A percentile compares a stretch with the other conserved stretches of the same genome.
Evolutionary conservation across 805 yeast genomes (phyloP).

Genomic region (Saccharomyces paradoxus): DNA sequence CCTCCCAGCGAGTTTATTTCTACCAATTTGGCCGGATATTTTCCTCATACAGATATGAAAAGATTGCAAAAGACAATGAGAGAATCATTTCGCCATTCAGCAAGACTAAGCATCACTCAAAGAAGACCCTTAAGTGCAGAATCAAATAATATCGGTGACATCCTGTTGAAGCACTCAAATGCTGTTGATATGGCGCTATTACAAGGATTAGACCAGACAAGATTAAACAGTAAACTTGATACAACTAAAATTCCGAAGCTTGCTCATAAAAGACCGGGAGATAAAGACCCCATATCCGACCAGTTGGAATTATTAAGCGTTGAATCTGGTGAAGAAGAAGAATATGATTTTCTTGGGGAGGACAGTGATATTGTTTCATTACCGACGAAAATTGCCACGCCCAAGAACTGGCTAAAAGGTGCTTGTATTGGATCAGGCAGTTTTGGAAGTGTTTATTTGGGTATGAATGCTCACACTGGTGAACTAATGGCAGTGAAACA

Average conservation of each 20-base stretch:
- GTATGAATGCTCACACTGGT: constrained; percentile 86
- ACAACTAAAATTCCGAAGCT: constrained; percentile 22
- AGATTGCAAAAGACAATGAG: constrained; percentile 73
- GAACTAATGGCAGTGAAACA: constrained; percentile 97
- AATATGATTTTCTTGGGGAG: constrained; percentile 23
- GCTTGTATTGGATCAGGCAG: constrained; percentile 91
- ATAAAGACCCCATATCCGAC: not conserved
- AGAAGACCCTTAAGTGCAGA: constrained; percentile 20
- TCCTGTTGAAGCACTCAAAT: constrained; percentile 45
- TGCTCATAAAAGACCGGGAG: constrained; percentile 36
- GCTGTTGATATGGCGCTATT: constrained; percentile 45
- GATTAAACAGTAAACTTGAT: not conserved
- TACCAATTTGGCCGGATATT: constrained; percentile 79
- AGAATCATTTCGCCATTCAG: constrained; percentile 75
- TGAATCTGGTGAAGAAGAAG: constrained; percentile 2
- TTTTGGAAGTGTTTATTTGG: constrained; percentile 88
- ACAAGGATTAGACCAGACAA: constrained; percentile 27
- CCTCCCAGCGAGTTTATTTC: constrained; percentile 92
- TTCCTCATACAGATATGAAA: constrained; percentile 71
- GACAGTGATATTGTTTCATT: constrained; percentile 31
- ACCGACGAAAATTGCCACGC: constrained; percentile 39
- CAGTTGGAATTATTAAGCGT: not conserved
- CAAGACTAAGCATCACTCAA: constrained; percentile 35
- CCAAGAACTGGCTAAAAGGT: constrained; percentile 86
- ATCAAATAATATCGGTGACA: constrained; percentile 54